phyloP scores from a whole-genome alignment of 169 alveolate genomes.

The Eimeria maxima region DNA sequence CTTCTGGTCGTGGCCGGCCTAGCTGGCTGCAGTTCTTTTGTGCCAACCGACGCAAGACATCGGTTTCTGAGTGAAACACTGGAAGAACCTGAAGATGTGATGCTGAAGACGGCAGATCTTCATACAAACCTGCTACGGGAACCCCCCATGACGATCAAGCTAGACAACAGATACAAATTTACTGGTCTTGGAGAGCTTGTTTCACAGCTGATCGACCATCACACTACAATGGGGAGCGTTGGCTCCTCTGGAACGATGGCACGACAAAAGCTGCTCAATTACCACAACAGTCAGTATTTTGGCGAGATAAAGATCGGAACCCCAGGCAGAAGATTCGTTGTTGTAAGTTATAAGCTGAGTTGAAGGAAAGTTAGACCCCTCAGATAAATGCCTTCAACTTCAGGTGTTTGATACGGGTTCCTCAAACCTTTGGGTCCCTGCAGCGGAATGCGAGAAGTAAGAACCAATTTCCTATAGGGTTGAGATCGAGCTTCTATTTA shows the following conservation, averaged over 20 bases:
- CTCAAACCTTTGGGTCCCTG: constrained; percentile 94
- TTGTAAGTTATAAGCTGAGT: constrained; percentile 83
- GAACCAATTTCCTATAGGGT: background rate
- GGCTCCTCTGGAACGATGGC: constrained; percentile 81
- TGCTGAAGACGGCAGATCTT: constrained; percentile 75
- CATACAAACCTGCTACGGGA: constrained; percentile 65
- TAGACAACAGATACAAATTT: constrained; percentile 75
- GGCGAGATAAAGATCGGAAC: constrained; percentile 94
- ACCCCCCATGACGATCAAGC: constrained; percentile 75
- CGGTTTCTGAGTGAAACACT: constrained; percentile 69
- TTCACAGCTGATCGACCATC: constrained; percentile 81
- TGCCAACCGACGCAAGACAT: constrained; percentile 68
- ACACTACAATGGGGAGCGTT: constrained; percentile 72
- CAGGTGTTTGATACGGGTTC: constrained; percentile 95
- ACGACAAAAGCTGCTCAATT: constrained; percentile 90
- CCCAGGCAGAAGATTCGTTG: constrained; percentile 93
- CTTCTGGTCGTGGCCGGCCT: constrained; percentile 78
- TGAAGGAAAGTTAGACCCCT: background rate
- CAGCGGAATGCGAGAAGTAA: constrained; percentile 88
- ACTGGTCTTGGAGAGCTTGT: constrained; percentile 81
- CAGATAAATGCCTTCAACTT: background rate
- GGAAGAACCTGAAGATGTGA: constrained; percentile 69
- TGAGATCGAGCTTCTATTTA: background rate
- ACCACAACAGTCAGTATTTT: constrained; percentile 94
- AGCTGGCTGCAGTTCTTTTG: constrained; percentile 64